phyloP scores from a whole-genome alignment of 371 early-diverging fungal genomes.

The Rhizopus microsporus region DNA sequence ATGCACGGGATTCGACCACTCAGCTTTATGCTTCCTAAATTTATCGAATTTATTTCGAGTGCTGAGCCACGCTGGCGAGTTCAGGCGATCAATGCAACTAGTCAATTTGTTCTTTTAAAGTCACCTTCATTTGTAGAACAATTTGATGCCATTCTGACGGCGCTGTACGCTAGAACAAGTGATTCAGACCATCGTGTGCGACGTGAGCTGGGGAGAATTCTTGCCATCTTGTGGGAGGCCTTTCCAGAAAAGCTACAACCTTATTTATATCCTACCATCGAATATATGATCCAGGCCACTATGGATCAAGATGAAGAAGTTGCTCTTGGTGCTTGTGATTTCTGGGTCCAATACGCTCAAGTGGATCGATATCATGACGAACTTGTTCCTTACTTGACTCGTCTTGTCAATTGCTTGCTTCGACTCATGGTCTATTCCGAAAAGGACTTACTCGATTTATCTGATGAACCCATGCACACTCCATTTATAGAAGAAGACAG shows the following conservation, averaged over 20 bases:
- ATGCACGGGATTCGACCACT: conserved; percentile 65
- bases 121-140: conserved; percentile 55
- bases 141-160: conserved; percentile 9
- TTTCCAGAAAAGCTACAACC: conserved; percentile 66
- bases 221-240: conserved; percentile 13
- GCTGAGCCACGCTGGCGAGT: conserved; percentile 64
- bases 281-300: conserved; percentile 83
- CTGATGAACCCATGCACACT: conserved; percentile 6
- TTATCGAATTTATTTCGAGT: conserved; percentile 67
- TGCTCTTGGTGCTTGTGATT: conserved; percentile 89
- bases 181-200: conserved; percentile 10
- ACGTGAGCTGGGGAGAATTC: conserved; percentile 10
- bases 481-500: conserved; percentile 29
- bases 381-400: conserved; percentile 67
- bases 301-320: conserved; percentile 68
- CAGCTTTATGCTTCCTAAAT: conserved; percentile 69
- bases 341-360: conserved; percentile 90
- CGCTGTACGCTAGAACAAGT: neutral
- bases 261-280: conserved; percentile 72
- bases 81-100: conserved; percentile 70
- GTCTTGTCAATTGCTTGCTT: conserved; percentile 79
- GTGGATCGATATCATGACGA: conserved; percentile 67
- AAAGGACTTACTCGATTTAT: conserved; percentile 67
- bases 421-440: conserved; percentile 88
- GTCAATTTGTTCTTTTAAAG: conserved; percentile 70